Conservation (phyloP, 129 eudicot genomes). For the Flaveria linearis region DNA sequence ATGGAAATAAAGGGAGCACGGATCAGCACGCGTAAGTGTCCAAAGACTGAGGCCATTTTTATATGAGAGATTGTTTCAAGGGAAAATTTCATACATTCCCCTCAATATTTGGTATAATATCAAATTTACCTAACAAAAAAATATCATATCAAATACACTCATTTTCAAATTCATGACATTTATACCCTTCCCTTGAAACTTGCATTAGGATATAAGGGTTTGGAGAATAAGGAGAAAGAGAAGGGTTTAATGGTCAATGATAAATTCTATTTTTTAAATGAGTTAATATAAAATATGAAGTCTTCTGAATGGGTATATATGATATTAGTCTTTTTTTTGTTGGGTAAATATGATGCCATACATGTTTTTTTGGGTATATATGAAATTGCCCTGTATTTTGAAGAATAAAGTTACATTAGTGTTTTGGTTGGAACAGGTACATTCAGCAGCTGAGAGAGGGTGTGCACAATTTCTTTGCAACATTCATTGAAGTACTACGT, state of each 20-base stretch:
- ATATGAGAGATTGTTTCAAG: not conserved
- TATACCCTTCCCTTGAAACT: not conserved
- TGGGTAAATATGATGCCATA: not conserved
- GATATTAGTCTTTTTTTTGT: not conserved
- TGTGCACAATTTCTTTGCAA: constrained; percentile 94
- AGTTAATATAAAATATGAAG: too few species aligned
- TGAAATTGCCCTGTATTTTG: not conserved
- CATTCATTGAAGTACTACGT: constrained; percentile 92
- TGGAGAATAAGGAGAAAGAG: not conserved
- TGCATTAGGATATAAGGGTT: not conserved
- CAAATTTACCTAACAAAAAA: not conserved
- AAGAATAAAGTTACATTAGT: not conserved
- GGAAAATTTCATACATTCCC: not conserved
- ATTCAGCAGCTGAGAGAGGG: constrained; percentile 99
- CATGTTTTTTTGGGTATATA: not conserved
- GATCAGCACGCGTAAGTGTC: constrained; percentile 97
- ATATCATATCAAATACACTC: not conserved
- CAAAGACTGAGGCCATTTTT: not conserved
- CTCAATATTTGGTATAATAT: not conserved
- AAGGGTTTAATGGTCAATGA: not conserved
- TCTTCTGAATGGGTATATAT: not conserved
- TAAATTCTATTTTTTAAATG: too few species aligned
- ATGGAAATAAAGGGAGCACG: constrained; percentile 98
- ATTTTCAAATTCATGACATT: not conserved
- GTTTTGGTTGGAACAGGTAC: constrained; percentile 50